These are phyloP conservation scores for Nemania sp. DNA, from an alignment of 2,329 filamentous ascomycete species.

Conservation along the genomic window DNA sequence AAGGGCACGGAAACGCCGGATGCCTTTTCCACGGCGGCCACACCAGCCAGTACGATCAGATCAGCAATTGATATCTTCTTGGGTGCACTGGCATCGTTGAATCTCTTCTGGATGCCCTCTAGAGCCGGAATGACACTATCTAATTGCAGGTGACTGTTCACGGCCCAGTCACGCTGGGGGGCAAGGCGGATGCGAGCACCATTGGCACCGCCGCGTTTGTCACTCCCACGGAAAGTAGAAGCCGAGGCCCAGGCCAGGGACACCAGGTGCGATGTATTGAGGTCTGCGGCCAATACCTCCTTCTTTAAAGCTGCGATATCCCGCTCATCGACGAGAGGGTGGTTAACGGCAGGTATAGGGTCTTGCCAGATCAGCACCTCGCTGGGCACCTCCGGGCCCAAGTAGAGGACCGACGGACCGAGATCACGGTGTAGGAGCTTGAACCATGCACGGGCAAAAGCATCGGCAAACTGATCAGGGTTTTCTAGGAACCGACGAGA, in stretches of 20 bases:
- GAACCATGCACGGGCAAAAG: slow-evolving; percentile 77
- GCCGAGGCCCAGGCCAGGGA: slow-evolving; percentile 70
- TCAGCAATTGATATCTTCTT: slow-evolving; percentile 81
- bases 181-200: slow-evolving; percentile 75
- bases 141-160: slow-evolving; percentile 73
- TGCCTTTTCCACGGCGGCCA: slow-evolving; percentile 73
- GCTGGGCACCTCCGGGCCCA: slow-evolving; percentile 73
- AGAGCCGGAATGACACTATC: slow-evolving; percentile 63
- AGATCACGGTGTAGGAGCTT: slow-evolving; percentile 82
- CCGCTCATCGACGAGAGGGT: slow-evolving; percentile 61
- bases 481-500: slow-evolving; percentile 69
- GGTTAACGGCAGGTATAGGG: slow-evolving; percentile 63
- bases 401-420: slow-evolving; percentile 69
- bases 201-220: slow-evolving; percentile 84
- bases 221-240: slow-evolving; percentile 72
- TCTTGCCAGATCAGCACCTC: slow-evolving; percentile 78
- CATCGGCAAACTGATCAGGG: slow-evolving; percentile 68
- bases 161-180: slow-evolving; percentile 72
- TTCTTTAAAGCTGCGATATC: slow-evolving; percentile 70
- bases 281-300: slow-evolving; percentile 64
- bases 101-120: slow-evolving; percentile 66
- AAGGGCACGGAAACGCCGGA: slow-evolving; percentile 69
- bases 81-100: slow-evolving; percentile 60
- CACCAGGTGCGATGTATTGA: slow-evolving; percentile 65
- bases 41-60: slow-evolving; percentile 74